These are phyloP conservation scores for Phytophthora cactorum DNA, from an alignment of 352 stramenopile genomes.

Conservation along the genomic window DNA sequence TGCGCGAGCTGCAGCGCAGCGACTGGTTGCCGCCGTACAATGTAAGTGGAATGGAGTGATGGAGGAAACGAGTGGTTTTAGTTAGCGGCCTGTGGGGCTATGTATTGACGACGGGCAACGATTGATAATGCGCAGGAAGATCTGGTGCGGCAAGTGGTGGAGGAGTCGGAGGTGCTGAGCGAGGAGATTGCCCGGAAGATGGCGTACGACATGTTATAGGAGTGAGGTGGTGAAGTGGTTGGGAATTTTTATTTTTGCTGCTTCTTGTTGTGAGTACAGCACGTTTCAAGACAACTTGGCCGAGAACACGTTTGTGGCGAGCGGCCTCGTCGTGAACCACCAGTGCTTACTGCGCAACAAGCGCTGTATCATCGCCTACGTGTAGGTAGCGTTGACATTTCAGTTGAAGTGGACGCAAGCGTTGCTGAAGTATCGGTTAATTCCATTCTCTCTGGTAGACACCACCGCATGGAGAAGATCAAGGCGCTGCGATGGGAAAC, in stretches of 20 bases:
- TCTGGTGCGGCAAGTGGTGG: conserved; percentile 78
- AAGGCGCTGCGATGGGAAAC: conserved; percentile 92
- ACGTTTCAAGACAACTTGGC: conserved; percentile 65
- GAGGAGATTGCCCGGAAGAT: conserved; percentile 83
- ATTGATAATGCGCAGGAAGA: conserved; percentile 62
- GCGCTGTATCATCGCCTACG: conserved; percentile 87
- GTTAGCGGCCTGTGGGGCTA: conserved; percentile 1
- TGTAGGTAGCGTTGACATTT: conserved; percentile 48
- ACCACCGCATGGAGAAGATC: conserved; percentile 87
- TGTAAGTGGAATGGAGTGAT: conserved; percentile 45
- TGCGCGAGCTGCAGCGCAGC: conserved; percentile 91
- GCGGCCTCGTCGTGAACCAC: conserved; percentile 88
- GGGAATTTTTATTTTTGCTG: background rate
- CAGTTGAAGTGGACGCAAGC: background rate
- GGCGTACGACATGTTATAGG: conserved; percentile 35
- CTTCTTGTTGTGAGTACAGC: conserved; percentile 35
- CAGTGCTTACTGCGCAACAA: conserved; percentile 92
- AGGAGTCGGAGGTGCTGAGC: conserved; percentile 71
- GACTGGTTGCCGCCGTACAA: conserved; percentile 94
- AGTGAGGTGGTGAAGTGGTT: background rate
- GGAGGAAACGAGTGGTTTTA: conserved; percentile 1
- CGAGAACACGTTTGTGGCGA: conserved; percentile 69
- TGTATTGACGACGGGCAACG: background rate
- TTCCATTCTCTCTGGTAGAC: conserved; percentile 15
- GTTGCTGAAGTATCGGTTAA: background rate